Percentiles rank a stretch among this genome's conserved stretches.
Conservation (phyloP, 257 asterid genomes). For the Petrea volubilis region DNA sequence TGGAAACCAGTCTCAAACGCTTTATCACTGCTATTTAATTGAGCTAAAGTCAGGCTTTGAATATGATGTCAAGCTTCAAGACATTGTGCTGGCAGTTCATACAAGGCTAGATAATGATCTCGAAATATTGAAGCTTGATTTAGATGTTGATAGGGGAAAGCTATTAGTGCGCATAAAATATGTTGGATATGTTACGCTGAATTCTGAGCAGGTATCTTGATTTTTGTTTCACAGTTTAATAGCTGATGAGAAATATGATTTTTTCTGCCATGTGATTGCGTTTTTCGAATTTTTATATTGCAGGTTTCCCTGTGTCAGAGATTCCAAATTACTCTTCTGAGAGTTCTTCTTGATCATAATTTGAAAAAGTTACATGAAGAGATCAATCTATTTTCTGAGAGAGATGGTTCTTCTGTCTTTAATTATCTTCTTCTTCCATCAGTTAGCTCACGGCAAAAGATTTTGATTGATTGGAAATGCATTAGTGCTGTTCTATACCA, state of each 20-base stretch:
- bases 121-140: slow-evolving; percentile 34
- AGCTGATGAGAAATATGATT: not conserved
- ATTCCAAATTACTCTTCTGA: slow-evolving; percentile 57
- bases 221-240: not conserved
- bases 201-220: slow-evolving; percentile 46
- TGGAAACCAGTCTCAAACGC: slow-evolving; percentile 15
- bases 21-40: slow-evolving; percentile 51
- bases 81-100: slow-evolving; percentile 53
- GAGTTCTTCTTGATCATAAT: slow-evolving; percentile 50
- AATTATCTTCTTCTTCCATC: slow-evolving; percentile 76
- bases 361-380: slow-evolving; percentile 37
- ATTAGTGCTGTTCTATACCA: slow-evolving; percentile 36
- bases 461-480: slow-evolving; percentile 56
- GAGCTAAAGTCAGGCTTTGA: slow-evolving; percentile 38
- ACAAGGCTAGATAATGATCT: slow-evolving; percentile 45
- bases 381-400: slow-evolving; percentile 10
- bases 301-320: slow-evolving; percentile 56
- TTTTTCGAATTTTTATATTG: slow-evolving; percentile 12
- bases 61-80: slow-evolving; percentile 43
- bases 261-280: not conserved
- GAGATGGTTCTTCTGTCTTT: slow-evolving; percentile 25
- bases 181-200: slow-evolving; percentile 33
- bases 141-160: slow-evolving; percentile 55
- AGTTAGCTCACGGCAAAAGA: slow-evolving; percentile 4
- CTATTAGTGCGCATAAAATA: slow-evolving; percentile 30